Base-by-base conservation (phyloP, 352 stramenopile genomes). In the Globisporangium rhizosaccharum region DNA sequence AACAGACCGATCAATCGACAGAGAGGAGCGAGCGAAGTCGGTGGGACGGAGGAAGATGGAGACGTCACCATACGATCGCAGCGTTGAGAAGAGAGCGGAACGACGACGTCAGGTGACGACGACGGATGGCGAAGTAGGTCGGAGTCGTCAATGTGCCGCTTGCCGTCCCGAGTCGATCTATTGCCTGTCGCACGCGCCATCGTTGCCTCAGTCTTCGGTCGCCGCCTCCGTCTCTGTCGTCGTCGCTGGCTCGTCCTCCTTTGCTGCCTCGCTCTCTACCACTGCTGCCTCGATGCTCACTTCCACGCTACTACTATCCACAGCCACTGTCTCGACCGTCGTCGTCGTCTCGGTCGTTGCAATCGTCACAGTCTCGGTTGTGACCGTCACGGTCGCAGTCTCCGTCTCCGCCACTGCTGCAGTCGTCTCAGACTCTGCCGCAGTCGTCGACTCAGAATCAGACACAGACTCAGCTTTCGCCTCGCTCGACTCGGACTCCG, bases 361-460 rank as follows among this genome's bases (percentile, higher is more conserved):
- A 11, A 44, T 33, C 23, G 51, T 68, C 56, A 47, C 63, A 33
- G 33, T 15, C 44, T 53, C 63, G n/a, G 48, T 42, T n/a, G 18
- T 39, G 39, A 44, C 50, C 42, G 45, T 56, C 48, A 30, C 50
- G 1, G 26, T 50, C 30, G 51, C 61, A 25, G 50, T 63, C 18
- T 56, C 57, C 9, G 53, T 53, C 30, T 51, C 48, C 50, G 60
- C 64, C 28, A 71, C 51, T 36, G 68, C 63, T 50, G 57, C 60
- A 39, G 64, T 65, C 17, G 67, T 70, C 28, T 65, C 65, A 61
- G 33, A 39, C 33, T 39, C 33, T 39, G 33, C 33, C 8, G 7
- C 33, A 39, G 33, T 10, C 33, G 33, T 12, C 33, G 33, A 12
- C 3, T 10, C 33, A 39, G 33, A 39, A 5, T 39, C 33, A 39